Evolutionary conservation across 306 rosid species (phyloP), one percentile per base, ranked within the genome.

Genomic region (Dalbergia cultrata): DNA sequence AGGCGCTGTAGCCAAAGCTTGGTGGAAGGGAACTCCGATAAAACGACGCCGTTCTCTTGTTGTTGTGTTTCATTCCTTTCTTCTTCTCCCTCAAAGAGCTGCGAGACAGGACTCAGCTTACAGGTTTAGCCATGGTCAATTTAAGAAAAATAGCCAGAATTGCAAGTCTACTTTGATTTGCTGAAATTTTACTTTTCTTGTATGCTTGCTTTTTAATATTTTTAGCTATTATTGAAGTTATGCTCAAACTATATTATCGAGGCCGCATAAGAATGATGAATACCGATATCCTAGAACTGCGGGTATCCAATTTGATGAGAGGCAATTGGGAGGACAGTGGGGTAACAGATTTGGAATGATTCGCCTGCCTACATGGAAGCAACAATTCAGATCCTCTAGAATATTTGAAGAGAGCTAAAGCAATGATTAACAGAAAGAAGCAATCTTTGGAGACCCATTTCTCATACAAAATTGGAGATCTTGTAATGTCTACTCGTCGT

Each of bases 51-150:
- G 57, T 26, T 26, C 31, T 26, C 31, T 26, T 26, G 2, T 26
- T 26, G 3, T 26, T 1, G 31, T 26, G 31, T 26, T 26, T 26
- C 31, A 26, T 26, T 26, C 31, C 31, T 26, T 26, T 26, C 31
- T 26, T 26, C 31, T 26, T 2, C 31, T 26, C 31, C 62, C 63
- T 74, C 7, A 54, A 81, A 95, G 99, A 80, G 70, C 70, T 90
- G 82, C 87, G 77, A 72, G 87, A 95, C 9, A 97, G 97, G n/a
- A 75, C 83, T 60, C 97, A 47, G 59, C 76, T 95, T 39, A 95
- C 97, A 2, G 99, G 99, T n/a, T 26, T 93, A 65, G 90, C 97
- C 39, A 88, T 93, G 97, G 92, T 85, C 47, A 90, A 93, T 87
- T 72, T 95, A 60, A 91, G 97, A 76, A 47, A 26, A 81, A 34